These are phyloP conservation scores for Linum tenue DNA, from an alignment of 345 rosid genomes.

Conservation along the genomic window DNA sequence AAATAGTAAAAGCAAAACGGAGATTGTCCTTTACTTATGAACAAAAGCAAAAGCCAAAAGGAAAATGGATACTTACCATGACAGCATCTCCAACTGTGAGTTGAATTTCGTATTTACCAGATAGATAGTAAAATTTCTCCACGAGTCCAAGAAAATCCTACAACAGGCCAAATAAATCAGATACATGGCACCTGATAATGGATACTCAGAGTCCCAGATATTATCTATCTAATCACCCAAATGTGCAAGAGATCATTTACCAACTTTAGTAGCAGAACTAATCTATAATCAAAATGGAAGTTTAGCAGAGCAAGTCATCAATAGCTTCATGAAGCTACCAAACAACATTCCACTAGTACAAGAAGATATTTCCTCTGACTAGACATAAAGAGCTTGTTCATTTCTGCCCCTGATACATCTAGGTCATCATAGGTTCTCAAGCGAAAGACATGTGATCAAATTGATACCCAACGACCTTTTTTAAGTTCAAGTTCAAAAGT, in stretches of 20 bases:
- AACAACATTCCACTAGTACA: no score
- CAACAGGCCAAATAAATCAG: neutral
- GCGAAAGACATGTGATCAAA: no score
- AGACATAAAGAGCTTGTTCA: no score
- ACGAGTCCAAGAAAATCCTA: neutral
- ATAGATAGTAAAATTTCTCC: constrained; percentile 1
- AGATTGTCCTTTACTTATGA: neutral
- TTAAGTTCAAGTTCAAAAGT: neutral
- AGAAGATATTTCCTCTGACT: no score
- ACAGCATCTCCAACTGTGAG: constrained; percentile 1
- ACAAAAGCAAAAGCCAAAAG: neutral
- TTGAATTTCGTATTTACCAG: neutral
- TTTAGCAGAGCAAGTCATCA: neutral
- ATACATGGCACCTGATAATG: neutral
- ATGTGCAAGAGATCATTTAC: neutral
- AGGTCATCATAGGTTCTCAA: no score
- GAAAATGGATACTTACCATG: neutral
- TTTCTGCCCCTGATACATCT: no score
- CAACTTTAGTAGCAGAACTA: neutral
- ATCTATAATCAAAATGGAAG: neutral
- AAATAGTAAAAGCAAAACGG: neutral
- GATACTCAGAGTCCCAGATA: neutral
- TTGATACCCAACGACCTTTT: no score
- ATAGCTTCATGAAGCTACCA: no score
- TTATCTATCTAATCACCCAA: neutral